Conservation (phyloP, 805 yeast genomes). For the Ogataea neopini region DNA sequence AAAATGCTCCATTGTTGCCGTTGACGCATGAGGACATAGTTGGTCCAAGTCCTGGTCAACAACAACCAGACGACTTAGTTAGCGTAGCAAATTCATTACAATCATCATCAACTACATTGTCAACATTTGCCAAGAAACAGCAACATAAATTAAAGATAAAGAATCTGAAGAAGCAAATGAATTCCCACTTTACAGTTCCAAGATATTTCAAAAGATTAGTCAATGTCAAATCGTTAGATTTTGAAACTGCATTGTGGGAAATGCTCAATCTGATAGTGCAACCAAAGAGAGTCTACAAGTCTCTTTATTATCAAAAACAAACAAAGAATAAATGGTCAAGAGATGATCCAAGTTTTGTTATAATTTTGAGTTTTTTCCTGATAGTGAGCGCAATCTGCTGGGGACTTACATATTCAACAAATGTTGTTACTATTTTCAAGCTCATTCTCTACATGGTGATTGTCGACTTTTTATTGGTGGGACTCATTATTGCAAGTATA, state of each 20-base stretch:
- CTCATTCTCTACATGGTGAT: slow-evolving; percentile 81
- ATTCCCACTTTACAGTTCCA: slow-evolving; percentile 27
- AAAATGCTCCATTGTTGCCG: slow-evolving; percentile 22
- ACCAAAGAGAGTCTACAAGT: slow-evolving; percentile 80
- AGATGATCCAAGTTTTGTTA: slow-evolving; percentile 88
- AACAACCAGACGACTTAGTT: slow-evolving; percentile 24
- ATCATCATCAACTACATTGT: slow-evolving; percentile 26
- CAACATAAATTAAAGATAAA: slow-evolving; percentile 26
- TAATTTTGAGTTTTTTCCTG: slow-evolving; percentile 66
- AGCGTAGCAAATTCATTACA: slow-evolving; percentile 31
- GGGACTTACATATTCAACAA: slow-evolving; percentile 82
- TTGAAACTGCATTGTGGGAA: slow-evolving; percentile 94
- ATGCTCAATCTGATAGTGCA: slow-evolving; percentile 68
- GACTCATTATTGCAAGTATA: slow-evolving; percentile 65
- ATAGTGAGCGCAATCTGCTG: slow-evolving; percentile 80
- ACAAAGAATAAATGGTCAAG: slow-evolving; percentile 81
- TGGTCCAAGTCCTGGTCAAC: slow-evolving; percentile 8
- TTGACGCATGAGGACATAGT: slow-evolving; percentile 25
- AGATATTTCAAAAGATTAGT: slow-evolving; percentile 46
- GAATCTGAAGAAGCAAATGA: slow-evolving; percentile 20
- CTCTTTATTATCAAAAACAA: slow-evolving; percentile 79
- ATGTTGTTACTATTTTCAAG: slow-evolving; percentile 57
- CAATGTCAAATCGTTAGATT: slow-evolving; percentile 80
- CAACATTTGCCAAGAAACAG: slow-evolving; percentile 29
- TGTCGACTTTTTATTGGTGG: slow-evolving; percentile 75